Base-by-base conservation (phyloP, 805 yeast species). In the Middelhovenomyces tepae region DNA sequence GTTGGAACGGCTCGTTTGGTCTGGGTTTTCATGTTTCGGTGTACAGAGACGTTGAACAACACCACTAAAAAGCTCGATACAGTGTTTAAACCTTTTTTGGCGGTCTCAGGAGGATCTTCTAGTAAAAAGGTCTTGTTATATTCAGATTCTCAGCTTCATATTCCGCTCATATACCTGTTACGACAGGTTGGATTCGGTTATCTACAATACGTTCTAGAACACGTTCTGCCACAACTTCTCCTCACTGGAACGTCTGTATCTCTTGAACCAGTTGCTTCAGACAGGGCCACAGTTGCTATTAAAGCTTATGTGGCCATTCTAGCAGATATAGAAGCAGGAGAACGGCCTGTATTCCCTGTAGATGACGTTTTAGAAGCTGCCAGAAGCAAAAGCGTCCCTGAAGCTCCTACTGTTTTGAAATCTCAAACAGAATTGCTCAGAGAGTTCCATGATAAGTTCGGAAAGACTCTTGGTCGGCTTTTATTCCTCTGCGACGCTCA, bases 11-110 rank as follows among this genome's bases (percentile, higher is more conserved):
- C 94, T 0, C 61, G 95, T 37, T 61, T 93, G 20, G 57, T 83
- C 0, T 91, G 98, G 98, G 94, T 87, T 0, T 91, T 82, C 51
- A 60, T 86, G 16, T 84, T 78, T 55, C 65, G 97, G 41, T 75
- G 86, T 43, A 73, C 94, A 0, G 98, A 93, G 45, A 80, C 96
- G 0, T 60, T 89, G 45, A 91, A 89, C 51, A 78, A 82, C 38
- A 86, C 94, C 1, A 75, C 87, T 2, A 78, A 86, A 47, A 78
- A 78, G 35, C 64, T 91, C 31, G 94, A 80, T 37, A 49, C 59
- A 2, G 58, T 91, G 21, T 74, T 78, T 37, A 68, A 70, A 31
- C 40, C 72, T 4, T 54, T 82, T 26, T 60, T 87, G 16, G 61
- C 55, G 2, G 28, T 32, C 4, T 13, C 23, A 4, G 27, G 23